phyloP scores from a whole-genome alignment of 768 basidiomycete genomes.

The Phaeolepiota aurea region DNA sequence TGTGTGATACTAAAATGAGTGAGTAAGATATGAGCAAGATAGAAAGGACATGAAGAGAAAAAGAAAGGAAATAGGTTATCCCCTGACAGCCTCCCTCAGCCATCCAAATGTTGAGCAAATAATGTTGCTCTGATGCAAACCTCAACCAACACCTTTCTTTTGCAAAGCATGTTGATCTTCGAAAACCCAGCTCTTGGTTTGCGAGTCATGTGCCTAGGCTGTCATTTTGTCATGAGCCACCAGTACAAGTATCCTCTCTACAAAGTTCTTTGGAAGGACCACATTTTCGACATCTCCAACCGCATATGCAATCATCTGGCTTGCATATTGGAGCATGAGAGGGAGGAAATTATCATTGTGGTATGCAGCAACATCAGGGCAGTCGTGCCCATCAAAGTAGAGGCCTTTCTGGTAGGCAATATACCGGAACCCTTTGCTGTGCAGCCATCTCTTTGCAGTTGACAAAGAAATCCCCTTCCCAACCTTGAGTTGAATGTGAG shows the following conservation, averaged over 20 bases:
- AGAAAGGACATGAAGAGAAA: too few species aligned
- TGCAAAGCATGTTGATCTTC: constrained; percentile 21
- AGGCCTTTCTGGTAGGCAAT: constrained; percentile 7
- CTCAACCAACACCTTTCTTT: constrained; percentile 29
- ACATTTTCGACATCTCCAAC: background rate
- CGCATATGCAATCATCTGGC: background rate
- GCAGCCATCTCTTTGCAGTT: constrained; percentile 22
- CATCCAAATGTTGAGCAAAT: constrained; percentile 26
- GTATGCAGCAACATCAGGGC: constrained; percentile 9
- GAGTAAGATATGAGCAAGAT: too few species aligned
- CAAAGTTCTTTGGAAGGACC: constrained; percentile 12
- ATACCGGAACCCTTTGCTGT: constrained; percentile 7
- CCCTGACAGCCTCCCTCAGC: too few species aligned
- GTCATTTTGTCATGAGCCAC: constrained; percentile 31
- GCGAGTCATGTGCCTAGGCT: constrained; percentile 25
- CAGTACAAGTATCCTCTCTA: constrained; percentile 17
- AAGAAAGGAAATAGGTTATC: too few species aligned
- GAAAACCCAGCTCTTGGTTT: constrained; percentile 21
- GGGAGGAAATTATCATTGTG: constrained; percentile 6
- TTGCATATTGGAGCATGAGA: constrained; percentile 2
- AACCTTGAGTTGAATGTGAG: constrained; percentile 17
- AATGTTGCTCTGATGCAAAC: constrained; percentile 26
- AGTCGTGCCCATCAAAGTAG: constrained; percentile 12
- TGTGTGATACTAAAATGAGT: too few species aligned
- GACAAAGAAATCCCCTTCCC: constrained; percentile 19